Percentiles rank a stretch among this genome's conserved stretches.
Evolutionary conservation across 768 basidiomycete genomes (phyloP).

Genomic region (Tylopilus vinaceipallidus): DNA sequence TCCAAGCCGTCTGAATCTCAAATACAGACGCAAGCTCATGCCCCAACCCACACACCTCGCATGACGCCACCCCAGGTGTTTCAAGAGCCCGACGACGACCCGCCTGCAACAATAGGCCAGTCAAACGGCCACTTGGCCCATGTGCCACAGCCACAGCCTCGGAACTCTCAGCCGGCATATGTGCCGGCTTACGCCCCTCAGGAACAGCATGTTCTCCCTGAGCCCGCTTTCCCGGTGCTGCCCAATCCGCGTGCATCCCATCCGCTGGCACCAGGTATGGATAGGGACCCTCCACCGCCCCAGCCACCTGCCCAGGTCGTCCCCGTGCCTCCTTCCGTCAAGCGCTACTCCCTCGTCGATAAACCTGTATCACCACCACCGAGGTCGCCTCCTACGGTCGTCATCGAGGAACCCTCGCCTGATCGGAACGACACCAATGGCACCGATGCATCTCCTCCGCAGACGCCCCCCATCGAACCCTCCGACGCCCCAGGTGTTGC

Average conservation of each 20-base stretch:
- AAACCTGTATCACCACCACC: slow-evolving; percentile 50
- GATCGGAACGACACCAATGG: slow-evolving; percentile 30
- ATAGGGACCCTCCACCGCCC: slow-evolving; percentile 30
- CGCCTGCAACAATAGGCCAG: slow-evolving; percentile 8
- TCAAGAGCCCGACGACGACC: slow-evolving; percentile 33
- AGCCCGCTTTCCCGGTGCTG: slow-evolving; percentile 4
- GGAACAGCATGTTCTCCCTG: slow-evolving; percentile 11
- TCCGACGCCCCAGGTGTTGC: slow-evolving; percentile 64
- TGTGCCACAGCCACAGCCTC: slow-evolving; percentile 14
- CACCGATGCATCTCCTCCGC: slow-evolving; percentile 30
- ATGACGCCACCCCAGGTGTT: slow-evolving; percentile 29
- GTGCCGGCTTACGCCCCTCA: background rate
- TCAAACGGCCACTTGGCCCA: slow-evolving; percentile 15
- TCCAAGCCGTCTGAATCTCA: slow-evolving; percentile 35
- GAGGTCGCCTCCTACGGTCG: slow-evolving; percentile 45
- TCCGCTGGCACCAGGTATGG: slow-evolving; percentile 21
- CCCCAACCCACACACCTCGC: slow-evolving; percentile 10
- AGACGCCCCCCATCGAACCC: slow-evolving; percentile 37
- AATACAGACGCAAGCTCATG: slow-evolving; percentile 20
- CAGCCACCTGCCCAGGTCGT: slow-evolving; percentile 21
- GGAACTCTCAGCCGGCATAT: slow-evolving; percentile 14
- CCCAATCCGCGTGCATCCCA: slow-evolving; percentile 8
- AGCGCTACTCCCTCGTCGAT: slow-evolving; percentile 79
- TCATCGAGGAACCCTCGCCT: slow-evolving; percentile 36
- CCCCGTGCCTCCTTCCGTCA: slow-evolving; percentile 62